Base-by-base conservation (phyloP, 257 asterid species). In the Capsicum pubescens region DNA sequence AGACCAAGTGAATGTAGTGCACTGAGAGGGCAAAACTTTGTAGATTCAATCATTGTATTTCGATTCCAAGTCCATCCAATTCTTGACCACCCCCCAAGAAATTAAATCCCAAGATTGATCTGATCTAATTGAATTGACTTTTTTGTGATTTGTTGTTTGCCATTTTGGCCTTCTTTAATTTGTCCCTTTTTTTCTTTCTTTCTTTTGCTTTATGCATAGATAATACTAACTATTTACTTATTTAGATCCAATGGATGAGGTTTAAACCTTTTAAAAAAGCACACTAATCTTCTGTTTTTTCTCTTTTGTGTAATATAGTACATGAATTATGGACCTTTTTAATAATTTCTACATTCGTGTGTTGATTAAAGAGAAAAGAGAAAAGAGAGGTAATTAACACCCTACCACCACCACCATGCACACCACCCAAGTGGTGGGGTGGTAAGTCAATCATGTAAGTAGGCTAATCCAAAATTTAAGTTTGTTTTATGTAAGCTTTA, bases 141-240 rank as follows among this genome's bases (percentile, higher is more conserved):
- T 94, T 91, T 93, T 84, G 15, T 81, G 91, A 92, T 93, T 90
- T 93, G 83, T 90, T 95, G 94, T 92, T 95, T 85, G 97, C 94
- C 97, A 94, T 89, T 91, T 76, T 87, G 54, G 66, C 87, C 83
- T 87, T 84, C 90, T 86, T 87, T 88, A 79, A 19, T 76, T 89
- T 58, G 82, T 36, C 84, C 60, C 19, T 59, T 85, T 84, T 69
- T 80, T 79, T 54, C 82, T 83, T 72, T 46, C 72, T 84, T 83
- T 80, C 39, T 83, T 80, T 83, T 52, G 61, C 81, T 76, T 76
- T 76, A 52, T 76, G 48, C 4, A 52, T 76, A 7, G 48, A 52
- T 76, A 52, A 21, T 66, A 64, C 32, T 26, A 32, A 32, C 48
- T 19, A 44, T 60, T 88, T 80, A 46, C 6, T 4, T 14, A 66